Conservation (phyloP, 2,329 filamentous ascomycete species). For the Epichloe hybrida region DNA sequence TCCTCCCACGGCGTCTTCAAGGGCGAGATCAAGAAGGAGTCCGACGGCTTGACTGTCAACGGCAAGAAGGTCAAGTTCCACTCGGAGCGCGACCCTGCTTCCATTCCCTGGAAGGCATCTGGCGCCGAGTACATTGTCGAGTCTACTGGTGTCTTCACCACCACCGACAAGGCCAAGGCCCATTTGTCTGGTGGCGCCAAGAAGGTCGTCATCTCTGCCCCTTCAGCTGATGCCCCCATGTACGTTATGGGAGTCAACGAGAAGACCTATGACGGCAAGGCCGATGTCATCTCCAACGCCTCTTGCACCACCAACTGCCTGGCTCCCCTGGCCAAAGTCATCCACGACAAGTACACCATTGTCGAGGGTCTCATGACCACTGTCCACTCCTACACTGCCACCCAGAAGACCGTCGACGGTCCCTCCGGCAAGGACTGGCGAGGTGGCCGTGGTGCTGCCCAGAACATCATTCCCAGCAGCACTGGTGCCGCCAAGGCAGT, state of each 20-base stretch:
- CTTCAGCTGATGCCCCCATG: slow-evolving; percentile 94
- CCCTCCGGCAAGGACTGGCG: slow-evolving; percentile 98
- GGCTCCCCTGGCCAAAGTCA: slow-evolving; percentile 96
- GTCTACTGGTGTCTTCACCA: slow-evolving; percentile 99
- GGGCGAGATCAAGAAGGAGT: slow-evolving; percentile 64
- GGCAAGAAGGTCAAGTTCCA: slow-evolving; percentile 94
- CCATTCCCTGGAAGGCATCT: slow-evolving; percentile 81
- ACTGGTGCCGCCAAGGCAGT: slow-evolving; percentile 99
- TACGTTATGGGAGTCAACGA: slow-evolving; percentile 99
- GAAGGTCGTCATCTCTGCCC: slow-evolving; percentile 91
- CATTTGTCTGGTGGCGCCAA: slow-evolving; percentile 96
- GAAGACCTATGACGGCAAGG: slow-evolving; percentile 77
- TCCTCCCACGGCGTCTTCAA: slow-evolving; percentile 95
- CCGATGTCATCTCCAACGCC: slow-evolving; percentile 95
- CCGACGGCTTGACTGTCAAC: slow-evolving; percentile 69
- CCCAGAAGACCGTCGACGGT: slow-evolving; percentile 98
- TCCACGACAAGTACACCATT: slow-evolving; percentile 96
- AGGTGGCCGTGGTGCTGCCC: slow-evolving; percentile 94
- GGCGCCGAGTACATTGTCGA: slow-evolving; percentile 91
- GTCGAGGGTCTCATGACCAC: slow-evolving; percentile 99
- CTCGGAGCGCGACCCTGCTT: slow-evolving; percentile 76
- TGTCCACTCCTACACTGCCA: slow-evolving; percentile 98
- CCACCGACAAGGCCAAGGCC: slow-evolving; percentile 84
- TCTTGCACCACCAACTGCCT: slow-evolving; percentile 99
- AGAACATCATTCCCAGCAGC: slow-evolving; percentile 99